Conservation (phyloP, 129 eudicot genomes). For the Centella asiatica region DNA sequence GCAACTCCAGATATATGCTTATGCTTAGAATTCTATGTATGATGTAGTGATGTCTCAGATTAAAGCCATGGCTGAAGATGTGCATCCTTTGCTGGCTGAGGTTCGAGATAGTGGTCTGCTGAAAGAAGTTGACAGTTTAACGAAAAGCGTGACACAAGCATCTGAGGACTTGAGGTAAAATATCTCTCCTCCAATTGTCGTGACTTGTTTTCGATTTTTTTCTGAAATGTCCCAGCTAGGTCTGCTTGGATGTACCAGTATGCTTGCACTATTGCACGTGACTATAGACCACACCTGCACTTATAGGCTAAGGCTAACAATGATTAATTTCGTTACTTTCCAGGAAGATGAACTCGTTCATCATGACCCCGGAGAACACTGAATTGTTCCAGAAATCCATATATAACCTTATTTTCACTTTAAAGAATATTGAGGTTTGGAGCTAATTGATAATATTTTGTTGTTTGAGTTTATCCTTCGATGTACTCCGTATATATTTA, state of each 20-base stretch:
- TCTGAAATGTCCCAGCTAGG: too few relatives aligned
- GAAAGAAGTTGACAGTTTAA: constrained; percentile 80
- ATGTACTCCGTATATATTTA: neutral
- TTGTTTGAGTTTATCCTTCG: neutral
- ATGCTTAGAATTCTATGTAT: constrained; percentile 25
- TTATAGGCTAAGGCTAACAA: neutral
- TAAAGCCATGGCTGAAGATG: constrained; percentile 84
- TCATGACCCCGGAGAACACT: constrained; percentile 84
- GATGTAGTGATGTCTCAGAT: constrained; percentile 74
- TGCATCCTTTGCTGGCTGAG: constrained; percentile 85
- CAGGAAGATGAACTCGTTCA: constrained; percentile 67
- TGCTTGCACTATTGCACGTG: too few relatives aligned
- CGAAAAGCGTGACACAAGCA: constrained; percentile 82
- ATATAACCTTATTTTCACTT: constrained; percentile 69
- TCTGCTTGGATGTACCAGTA: neutral
- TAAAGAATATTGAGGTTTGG: constrained; percentile 78
- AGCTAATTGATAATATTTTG: neutral
- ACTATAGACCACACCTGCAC: too few relatives aligned
- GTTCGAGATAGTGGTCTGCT: constrained; percentile 81
- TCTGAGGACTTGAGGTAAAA: constrained; percentile 72
- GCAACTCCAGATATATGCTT: constrained; percentile 13
- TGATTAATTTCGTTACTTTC: constrained; percentile 11
- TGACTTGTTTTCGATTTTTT: neutral
- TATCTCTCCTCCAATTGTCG: neutral
- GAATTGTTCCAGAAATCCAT: constrained; percentile 81